A percentile compares a stretch with the other conserved stretches of the same genome.
Conservation (phyloP, 1,284 basidiomycete species). For the Rhodofomes roseus region DNA sequence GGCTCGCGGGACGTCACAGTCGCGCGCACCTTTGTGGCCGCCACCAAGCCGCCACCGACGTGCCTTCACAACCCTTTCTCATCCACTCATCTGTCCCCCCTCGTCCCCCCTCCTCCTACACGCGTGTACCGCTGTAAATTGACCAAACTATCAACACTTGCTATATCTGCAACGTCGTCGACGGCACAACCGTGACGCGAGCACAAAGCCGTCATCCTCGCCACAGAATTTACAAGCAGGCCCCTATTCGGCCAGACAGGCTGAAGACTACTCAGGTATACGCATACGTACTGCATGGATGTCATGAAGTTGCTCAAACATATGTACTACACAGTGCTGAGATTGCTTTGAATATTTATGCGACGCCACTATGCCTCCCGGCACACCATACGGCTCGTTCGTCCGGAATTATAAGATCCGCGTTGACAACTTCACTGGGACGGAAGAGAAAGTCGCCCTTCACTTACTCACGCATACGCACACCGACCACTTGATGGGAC, state of each 20-base stretch:
- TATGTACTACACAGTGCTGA: not conserved
- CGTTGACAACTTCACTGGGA: conserved; percentile 69
- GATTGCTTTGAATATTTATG: not conserved
- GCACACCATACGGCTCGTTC: conserved; percentile 67
- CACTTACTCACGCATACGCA: conserved; percentile 84
- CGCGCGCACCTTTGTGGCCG: not conserved
- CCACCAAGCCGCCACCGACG: not conserved
- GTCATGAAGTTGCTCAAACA: not conserved
- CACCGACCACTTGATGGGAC: conserved; percentile 73
- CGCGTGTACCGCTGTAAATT: not conserved
- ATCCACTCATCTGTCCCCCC: not conserved
- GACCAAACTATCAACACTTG: too few species aligned
- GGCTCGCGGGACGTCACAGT: not conserved
- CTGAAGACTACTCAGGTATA: not conserved
- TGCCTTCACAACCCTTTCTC: not conserved
- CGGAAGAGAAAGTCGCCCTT: conserved; percentile 47
- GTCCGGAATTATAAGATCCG: conserved; percentile 72
- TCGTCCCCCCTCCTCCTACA: not conserved
- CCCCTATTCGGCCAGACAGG: not conserved
- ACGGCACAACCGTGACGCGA: too few species aligned
- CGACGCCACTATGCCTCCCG: conserved; percentile 52
- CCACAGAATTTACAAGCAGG: not conserved
- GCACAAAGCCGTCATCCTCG: not conserved
- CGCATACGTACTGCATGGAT: not conserved
- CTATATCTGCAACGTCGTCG: too few species aligned